Conservation (phyloP, 805 yeast genomes). For the Cyberlindnera galapagoensis region DNA sequence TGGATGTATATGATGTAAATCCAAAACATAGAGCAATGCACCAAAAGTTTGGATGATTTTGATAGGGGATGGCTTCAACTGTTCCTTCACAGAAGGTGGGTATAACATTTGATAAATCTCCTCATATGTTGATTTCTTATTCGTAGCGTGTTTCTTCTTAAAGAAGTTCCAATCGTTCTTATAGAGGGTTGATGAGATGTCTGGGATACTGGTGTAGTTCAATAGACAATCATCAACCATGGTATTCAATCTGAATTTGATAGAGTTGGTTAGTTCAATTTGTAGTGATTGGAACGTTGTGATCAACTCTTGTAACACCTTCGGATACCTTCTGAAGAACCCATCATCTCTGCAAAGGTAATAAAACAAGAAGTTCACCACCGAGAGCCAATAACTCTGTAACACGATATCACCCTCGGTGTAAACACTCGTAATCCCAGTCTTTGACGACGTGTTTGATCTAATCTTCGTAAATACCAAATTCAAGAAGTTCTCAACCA, state of each 20-base stretch:
- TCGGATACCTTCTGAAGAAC: slow-evolving; percentile 49
- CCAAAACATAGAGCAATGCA: slow-evolving; percentile 80
- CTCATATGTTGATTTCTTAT: slow-evolving; percentile 49
- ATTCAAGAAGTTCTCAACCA: slow-evolving; percentile 54
- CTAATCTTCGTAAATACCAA: slow-evolving; percentile 57
- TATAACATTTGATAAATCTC: slow-evolving; percentile 70
- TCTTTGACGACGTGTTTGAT: slow-evolving; percentile 51
- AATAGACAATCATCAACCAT: slow-evolving; percentile 62
- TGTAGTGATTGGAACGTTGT: slow-evolving; percentile 52
- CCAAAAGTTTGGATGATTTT: slow-evolving; percentile 81
- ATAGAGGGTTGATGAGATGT: slow-evolving; percentile 67
- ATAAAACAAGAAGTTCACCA: slow-evolving; percentile 68
- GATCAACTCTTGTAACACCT: slow-evolving; percentile 51
- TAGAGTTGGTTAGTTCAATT: slow-evolving; percentile 59
- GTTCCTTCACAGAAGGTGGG: slow-evolving; percentile 78
- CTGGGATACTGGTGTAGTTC: slow-evolving; percentile 78
- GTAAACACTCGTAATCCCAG: slow-evolving; percentile 45
- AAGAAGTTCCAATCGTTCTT: slow-evolving; percentile 67
- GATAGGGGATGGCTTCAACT: slow-evolving; percentile 85
- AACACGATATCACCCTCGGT: slow-evolving; percentile 56
- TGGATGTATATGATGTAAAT: slow-evolving; percentile 74
- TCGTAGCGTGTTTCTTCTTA: slow-evolving; percentile 33
- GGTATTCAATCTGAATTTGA: slow-evolving; percentile 51
- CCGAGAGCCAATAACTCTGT: slow-evolving; percentile 85
- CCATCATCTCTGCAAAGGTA: slow-evolving; percentile 64